Evolutionary conservation across 2,329 filamentous ascomycete species (phyloP).

Genomic region (Coleophoma crateriformis): DNA sequence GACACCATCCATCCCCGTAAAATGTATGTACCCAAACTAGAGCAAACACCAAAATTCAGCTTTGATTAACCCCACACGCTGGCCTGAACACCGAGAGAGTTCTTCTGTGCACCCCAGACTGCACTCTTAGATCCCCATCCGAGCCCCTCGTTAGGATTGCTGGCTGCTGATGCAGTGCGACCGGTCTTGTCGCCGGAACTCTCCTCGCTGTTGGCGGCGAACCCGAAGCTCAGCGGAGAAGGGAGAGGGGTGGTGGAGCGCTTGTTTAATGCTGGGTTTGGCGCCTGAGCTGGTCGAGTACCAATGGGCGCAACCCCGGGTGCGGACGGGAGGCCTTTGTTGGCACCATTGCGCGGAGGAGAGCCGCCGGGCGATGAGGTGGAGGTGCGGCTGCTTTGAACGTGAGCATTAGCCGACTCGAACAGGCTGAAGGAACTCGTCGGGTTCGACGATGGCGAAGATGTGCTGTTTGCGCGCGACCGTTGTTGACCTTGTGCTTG

Average conservation of each 20-base stretch:
- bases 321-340: constrained; percentile 41
- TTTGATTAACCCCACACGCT: constrained; percentile 79
- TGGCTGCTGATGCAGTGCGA: constrained; percentile 46
- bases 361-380: constrained; percentile 82
- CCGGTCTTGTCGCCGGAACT: constrained; percentile 30
- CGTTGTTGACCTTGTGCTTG: constrained; percentile 30
- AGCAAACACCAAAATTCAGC: no score
- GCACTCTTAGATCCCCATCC: constrained; percentile 72
- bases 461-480: constrained; percentile 76
- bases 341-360: constrained; percentile 64
- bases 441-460: constrained; percentile 71
- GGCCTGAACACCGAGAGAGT: constrained; percentile 79
- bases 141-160: constrained; percentile 50
- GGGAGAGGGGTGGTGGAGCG: constrained; percentile 84
- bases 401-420: constrained; percentile 50
- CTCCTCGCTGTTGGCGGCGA: constrained; percentile 49
- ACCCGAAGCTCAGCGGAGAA: constrained; percentile 78
- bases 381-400: constrained; percentile 69
- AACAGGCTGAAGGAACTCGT: constrained; percentile 54
- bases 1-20: no score
- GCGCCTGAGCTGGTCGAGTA: constrained; percentile 65
- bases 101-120: constrained; percentile 69
- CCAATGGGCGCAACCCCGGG: constrained; percentile 85
- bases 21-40: no score
- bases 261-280: constrained; percentile 54